These are phyloP conservation scores for Pythium angustatum DNA, from an alignment of 352 stramenopile species.

Conservation along the genomic window DNA sequence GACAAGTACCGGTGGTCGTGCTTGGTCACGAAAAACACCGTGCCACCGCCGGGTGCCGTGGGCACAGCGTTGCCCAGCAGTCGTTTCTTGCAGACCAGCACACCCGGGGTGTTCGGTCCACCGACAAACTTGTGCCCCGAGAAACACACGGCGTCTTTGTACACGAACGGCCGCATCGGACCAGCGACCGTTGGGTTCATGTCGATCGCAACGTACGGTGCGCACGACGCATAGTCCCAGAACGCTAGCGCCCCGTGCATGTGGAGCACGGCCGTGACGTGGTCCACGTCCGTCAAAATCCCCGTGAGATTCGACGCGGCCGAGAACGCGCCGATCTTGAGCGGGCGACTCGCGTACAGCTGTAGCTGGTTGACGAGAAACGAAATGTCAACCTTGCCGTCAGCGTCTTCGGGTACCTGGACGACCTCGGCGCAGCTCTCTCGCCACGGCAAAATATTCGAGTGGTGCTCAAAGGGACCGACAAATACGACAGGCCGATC, in stretches of 20 bases:
- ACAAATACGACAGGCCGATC: slow-evolving; percentile 79
- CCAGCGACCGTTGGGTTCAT: slow-evolving; percentile 87
- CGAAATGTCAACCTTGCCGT: slow-evolving; percentile 44
- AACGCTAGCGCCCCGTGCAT: slow-evolving; percentile 85
- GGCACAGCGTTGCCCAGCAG: slow-evolving; percentile 51
- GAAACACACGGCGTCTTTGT: slow-evolving; percentile 94
- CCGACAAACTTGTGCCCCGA: slow-evolving; percentile 96
- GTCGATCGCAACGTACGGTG: slow-evolving; percentile 88
- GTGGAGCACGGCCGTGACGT: slow-evolving; percentile 86
- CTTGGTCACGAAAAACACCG: slow-evolving; percentile 46
- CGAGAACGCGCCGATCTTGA: slow-evolving; percentile 81
- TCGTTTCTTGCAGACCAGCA: slow-evolving; percentile 94
- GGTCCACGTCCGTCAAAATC: slow-evolving; percentile 79
- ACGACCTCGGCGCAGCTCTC: slow-evolving; percentile 80
- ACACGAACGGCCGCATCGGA: slow-evolving; percentile 32
- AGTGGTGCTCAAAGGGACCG: slow-evolving; percentile 94
- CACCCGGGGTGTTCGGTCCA: slow-evolving; percentile 83
- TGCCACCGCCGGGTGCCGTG: slow-evolving; percentile 40
- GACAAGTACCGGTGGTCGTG: slow-evolving; percentile 55
- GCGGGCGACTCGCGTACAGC: slow-evolving; percentile 36
- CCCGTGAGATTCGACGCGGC: slow-evolving; percentile 94
- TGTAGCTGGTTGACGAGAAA: slow-evolving; percentile 49
- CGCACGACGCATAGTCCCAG: slow-evolving; percentile 94
- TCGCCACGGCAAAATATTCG: slow-evolving; percentile 94
- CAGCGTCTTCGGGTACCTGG: slow-evolving; percentile 41